phyloP scores from a whole-genome alignment of 1,284 basidiomycete species.

The Puccinia novopanici region DNA sequence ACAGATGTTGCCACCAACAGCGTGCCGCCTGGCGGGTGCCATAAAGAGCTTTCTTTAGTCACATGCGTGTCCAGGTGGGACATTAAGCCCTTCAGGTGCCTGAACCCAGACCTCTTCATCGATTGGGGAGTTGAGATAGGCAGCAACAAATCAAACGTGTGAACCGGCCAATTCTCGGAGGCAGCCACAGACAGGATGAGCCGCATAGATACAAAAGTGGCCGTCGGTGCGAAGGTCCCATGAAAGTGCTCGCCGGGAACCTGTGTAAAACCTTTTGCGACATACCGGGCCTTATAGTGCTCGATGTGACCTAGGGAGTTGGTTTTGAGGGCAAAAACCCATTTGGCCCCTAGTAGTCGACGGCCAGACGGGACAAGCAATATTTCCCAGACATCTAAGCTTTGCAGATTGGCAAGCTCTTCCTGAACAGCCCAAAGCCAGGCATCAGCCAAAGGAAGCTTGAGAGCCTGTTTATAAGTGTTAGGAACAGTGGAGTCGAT shows the following conservation, averaged over 20 bases:
- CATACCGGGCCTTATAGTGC: conserved; percentile 51
- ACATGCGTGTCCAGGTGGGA: neutral
- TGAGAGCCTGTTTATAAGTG: neutral
- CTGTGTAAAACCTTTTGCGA: conserved; percentile 51
- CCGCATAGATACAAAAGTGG: conserved; percentile 17
- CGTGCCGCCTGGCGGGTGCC: neutral
- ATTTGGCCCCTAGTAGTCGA: neutral
- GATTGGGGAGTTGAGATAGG: conserved; percentile 25
- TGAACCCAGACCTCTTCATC: conserved; percentile 25
- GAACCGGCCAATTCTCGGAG: neutral
- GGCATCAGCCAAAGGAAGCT: neutral
- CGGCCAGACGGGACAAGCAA: neutral
- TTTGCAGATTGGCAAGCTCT: neutral
- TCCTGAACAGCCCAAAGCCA: neutral
- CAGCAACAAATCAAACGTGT: conserved; percentile 33
- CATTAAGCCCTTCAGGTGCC: neutral
- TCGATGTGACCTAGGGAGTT: neutral
- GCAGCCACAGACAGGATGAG: neutral
- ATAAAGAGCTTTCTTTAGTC: conserved; percentile 11
- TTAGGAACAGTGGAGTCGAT: neutral
- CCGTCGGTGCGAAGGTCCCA: conserved; percentile 50
- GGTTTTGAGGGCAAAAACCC: conserved; percentile 48
- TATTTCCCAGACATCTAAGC: conserved; percentile 10
- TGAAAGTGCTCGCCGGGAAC: conserved; percentile 40
- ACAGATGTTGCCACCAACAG: conserved; percentile 25